Evolutionary conservation across 495 filamentous ascomycete species (phyloP).

Genomic region (Aspergillus baeticus): DNA sequence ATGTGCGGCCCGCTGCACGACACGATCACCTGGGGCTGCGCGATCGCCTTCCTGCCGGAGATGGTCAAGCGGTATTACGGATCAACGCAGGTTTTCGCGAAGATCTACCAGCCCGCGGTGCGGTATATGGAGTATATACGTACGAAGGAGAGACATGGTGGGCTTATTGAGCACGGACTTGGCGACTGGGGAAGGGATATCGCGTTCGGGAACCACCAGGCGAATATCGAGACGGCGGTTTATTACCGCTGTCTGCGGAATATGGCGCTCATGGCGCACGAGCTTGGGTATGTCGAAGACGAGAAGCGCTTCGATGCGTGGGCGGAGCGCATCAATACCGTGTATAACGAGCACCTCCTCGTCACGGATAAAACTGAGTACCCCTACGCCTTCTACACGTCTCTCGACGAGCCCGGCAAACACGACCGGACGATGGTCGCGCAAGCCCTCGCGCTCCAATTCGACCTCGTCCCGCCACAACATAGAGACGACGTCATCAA

Average conservation of each 20-base stretch:
- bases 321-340: constrained; percentile 21
- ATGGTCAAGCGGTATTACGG: constrained; percentile 26
- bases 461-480: constrained; percentile 19
- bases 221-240: constrained; percentile 31
- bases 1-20: constrained; percentile 34
- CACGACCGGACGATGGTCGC: constrained; percentile 24
- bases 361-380: constrained; percentile 18
- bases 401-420: constrained; percentile 20
- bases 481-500: constrained; percentile 23
- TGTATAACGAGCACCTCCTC: constrained; percentile 27
- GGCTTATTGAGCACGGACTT: constrained; percentile 28
- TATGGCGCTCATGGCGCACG: constrained; percentile 27
- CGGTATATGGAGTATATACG: constrained; percentile 32
- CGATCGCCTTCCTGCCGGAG: constrained; percentile 26
- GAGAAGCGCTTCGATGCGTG: constrained; percentile 18
- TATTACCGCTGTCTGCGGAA: constrained; percentile 29
- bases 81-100: constrained; percentile 23
- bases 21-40: constrained; percentile 32
- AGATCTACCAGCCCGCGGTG: constrained; percentile 22
- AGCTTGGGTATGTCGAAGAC: constrained; percentile 22
- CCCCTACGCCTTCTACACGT: constrained; percentile 26
- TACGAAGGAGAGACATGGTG: constrained; percentile 27
- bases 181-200: constrained; percentile 32
- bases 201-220: constrained; percentile 31
- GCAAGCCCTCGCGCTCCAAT: constrained; percentile 29